Base-by-base conservation (phyloP, 176 grass and related monocot genomes). In the Canna indica region DNA sequence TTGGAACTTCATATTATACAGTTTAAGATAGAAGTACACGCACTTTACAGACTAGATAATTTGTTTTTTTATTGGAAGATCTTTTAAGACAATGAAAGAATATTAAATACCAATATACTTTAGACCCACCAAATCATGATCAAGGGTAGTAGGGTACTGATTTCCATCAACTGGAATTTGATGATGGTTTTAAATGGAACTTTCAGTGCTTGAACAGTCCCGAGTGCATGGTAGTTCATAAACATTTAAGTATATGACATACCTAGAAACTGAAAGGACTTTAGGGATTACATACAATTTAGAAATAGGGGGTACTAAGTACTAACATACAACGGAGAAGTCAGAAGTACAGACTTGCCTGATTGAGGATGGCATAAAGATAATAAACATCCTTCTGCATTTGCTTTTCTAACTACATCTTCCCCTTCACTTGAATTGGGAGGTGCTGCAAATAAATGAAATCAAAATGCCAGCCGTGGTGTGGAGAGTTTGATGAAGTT, bases 361-460 rank as follows among this genome's bases (percentile, higher is more conserved):
- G 82, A 91, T 87, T 81, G 91, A 41, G 88, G 88, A 78, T 97
- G 93, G 56, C 71, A 48, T 59, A 97, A 84, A 61, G 77, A 81
- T 45, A 97, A 59, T 65, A 92, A 64, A 50, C 41, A 67, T 70
- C 88, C 93, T 74, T 64, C 69, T 47, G 48, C 38, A 52, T 66
- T 24, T 24, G 63, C 63, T 39, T 66, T 39, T 66, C 24, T 9
- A 28, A 27, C 3, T 18, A 25, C 14, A 69, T 69, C 26, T 26
- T 27, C 39, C 53, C 24, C 3, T 73, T 54, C 12, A 60, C 36
- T 72, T 42, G 67, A 80, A 82, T 44, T 76, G 72, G 64, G 71
- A 79, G 81, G 71, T 15, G 77, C 84, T 89, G 73, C 44, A 70
- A 47, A 33, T 20, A 76, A 44, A 35, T 50, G 22, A 64, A 66